Base-by-base conservation (phyloP, 2,329 filamentous ascomycete species). In the Stenocarpella maydis region DNA sequence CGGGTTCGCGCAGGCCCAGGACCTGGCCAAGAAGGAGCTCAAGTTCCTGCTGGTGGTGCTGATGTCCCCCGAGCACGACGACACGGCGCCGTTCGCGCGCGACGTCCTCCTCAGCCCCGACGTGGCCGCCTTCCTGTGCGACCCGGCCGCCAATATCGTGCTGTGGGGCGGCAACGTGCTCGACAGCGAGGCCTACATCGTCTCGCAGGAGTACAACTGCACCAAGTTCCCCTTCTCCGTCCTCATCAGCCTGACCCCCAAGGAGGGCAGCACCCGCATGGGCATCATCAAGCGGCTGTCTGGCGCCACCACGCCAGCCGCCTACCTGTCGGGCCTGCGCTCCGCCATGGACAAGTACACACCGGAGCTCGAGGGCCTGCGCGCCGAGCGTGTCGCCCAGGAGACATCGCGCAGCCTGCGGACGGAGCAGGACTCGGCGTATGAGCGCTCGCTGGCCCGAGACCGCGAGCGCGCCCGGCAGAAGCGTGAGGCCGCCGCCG, bases 111-210 rank as follows among this genome's bases (percentile, higher is more conserved):
- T 98, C 9, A 87, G 91, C 1, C 87, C 88, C 1, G 91, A 95
- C 52, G 90, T 98, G 3, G 85, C 90, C 14, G 82, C 85, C 7
- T 97, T 94, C 75, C 80, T 98, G 74, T 91, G 89, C 72, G 88
- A 95, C 70, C 88, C 92, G 0, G 80, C 85, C 41, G 94, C 94
- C 79, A 92, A 95, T 76, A 88, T 98, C 37, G 84, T 98, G 43
- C 81, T 99, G 3, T 99, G 96, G 96, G 94, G 92, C 49, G 96
- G 96, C 55, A 97, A 94, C 74, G 92, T 98, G 0, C 89, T 94
- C 72, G 96, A 99, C 78, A 92, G 94, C 3, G 96, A 99, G 81
- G 93, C 95, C 6, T 98, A 97, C 79, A 94, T 98, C 78, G 94
- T 98, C 49, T 90, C 94, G n/a, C 87, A 88, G 15, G 94, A 95